Evolutionary conservation across 192 early-diverging fungal genomes (phyloP), one percentile per base, ranked within the genome.

Genomic region (Funneliformis geosporum): DNA sequence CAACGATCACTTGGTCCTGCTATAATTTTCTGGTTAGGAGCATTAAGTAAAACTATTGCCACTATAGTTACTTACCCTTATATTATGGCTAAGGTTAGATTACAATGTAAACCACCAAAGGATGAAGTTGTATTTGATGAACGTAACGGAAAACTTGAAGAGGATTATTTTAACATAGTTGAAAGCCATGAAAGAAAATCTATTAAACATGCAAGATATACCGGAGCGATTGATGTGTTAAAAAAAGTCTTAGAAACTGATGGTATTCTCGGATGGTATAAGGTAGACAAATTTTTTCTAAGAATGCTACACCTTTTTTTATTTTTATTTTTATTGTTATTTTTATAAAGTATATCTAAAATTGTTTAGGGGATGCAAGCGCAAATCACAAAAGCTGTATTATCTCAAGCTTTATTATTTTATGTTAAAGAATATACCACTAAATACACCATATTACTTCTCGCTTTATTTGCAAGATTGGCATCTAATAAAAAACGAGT

Each of bases 371-470:
- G 98, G 43, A 97, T 99, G 94, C 90, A 93, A 85, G 90, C 96
- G 11, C 98, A 99, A 87, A 97, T 99, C 78, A 88, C 92, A 81
- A 99, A 99, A 88, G 98, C 96, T n/a, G 98, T 99, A n/a, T 86
- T 99, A 73, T 95, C 95, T 9, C 98, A 99, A 83, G 97, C 98
- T n/a, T 88, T 99, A 77, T 85, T 99, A 69, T 97, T 99, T 82
- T 94, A 96, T 85, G 92, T 94, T 85, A 98, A 97, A 84, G 98
- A 99, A 82, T 92, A 96, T 82, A 90, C 97, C 75, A 92, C 91
- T 23, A 83, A 84, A 40, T 94, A 92, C 79, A 94, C 93, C 18
- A 78, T 95, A 10, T 27, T 93, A 8, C 55, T 92, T 25, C 94
- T 92, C 76, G 86, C 85, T 7, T 55, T 55, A 5, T 55, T 55